These are phyloP conservation scores for Euptelea pleiosperma DNA, from an alignment of 164 flowering plant genomes.

Conservation along the genomic window DNA sequence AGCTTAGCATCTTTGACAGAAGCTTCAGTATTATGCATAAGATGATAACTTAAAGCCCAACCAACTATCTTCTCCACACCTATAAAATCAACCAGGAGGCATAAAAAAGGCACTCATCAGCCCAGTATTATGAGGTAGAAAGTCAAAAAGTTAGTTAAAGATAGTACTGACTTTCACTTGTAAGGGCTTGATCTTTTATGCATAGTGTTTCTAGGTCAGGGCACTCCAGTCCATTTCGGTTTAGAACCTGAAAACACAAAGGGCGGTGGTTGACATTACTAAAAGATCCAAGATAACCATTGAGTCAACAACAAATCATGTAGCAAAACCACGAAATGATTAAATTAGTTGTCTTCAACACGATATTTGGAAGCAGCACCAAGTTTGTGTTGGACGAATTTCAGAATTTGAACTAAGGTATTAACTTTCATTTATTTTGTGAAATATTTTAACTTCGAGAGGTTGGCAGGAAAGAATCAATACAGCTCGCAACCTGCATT, in stretches of 20 bases:
- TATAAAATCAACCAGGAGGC: constrained; percentile 20
- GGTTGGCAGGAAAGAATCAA: too few species aligned
- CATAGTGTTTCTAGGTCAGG: constrained; percentile 58
- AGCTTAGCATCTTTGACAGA: constrained; percentile 54
- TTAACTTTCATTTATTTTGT: too few species aligned
- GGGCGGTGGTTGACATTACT: background rate
- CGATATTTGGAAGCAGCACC: background rate
- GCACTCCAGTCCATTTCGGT: constrained; percentile 57
- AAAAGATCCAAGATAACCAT: background rate
- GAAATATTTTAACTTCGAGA: too few species aligned
- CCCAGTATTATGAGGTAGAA: background rate
- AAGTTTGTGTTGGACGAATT: too few species aligned
- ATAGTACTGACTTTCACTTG: constrained; percentile 63
- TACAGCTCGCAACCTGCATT: too few species aligned
- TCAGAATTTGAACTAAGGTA: too few species aligned
- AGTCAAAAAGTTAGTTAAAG: constrained; percentile 9
- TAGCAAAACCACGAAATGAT: background rate
- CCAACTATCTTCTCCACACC: constrained; percentile 80
- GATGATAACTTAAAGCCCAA: constrained; percentile 82
- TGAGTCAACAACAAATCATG: background rate
- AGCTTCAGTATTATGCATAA: constrained; percentile 54
- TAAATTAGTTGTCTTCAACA: background rate
- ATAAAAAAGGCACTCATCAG: background rate
- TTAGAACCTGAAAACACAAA: constrained; percentile 52
- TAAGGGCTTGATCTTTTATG: constrained; percentile 77